Base-by-base conservation (phyloP, 2,329 filamentous ascomycete species). In the Cryphonectria parasitica region DNA sequence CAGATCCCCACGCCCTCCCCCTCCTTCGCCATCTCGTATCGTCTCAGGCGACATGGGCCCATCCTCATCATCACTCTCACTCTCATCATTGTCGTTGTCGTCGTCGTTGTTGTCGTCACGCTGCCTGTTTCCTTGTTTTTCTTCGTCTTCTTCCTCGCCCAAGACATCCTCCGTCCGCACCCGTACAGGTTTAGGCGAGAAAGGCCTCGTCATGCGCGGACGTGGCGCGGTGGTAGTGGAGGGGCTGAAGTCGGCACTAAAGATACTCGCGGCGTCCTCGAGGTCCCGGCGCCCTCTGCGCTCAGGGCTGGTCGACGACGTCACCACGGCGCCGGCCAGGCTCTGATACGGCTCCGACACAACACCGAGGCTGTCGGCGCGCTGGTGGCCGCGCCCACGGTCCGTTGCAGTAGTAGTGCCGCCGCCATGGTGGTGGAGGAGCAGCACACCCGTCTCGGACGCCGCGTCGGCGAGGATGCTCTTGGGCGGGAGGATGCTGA, bases 401-500 rank as follows among this genome's bases (percentile, higher is more conserved):
- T 36, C 60, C 31, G 22, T 22, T 36, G 17, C 8, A 6, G 31
- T 15, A 76, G 28, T 68, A 73, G 70, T 77, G 45, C 19, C 17
- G 22, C 17, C 43, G 22, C 17, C 43, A 58, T 19, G 13, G 17
- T n/a, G 54, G 34, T 34, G n/a, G 28, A 22, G 25, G 39, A 61
- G n/a, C 56, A 49, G 39, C 22, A 76, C 66, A 78, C 78, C 73
- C 75, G 73, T 75, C 69, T 84, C 82, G 7, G 83, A 82, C 1
- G 79, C 80, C 63, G 80, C 74, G 74, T 89, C 87, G 56, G 87
- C 86, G 6, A 91, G 84, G 75, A 91, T 91, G 76, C 87, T 89
- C 79, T 87, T 89, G 17, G 88, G 87, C 54, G 88, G 88, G 64
- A 91, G 79, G 74, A 91, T 90, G 75, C 87, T 89, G 78, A 91